Conservation (phyloP, 352 stramenopile species). For the Globisporangium cystogenes region DNA sequence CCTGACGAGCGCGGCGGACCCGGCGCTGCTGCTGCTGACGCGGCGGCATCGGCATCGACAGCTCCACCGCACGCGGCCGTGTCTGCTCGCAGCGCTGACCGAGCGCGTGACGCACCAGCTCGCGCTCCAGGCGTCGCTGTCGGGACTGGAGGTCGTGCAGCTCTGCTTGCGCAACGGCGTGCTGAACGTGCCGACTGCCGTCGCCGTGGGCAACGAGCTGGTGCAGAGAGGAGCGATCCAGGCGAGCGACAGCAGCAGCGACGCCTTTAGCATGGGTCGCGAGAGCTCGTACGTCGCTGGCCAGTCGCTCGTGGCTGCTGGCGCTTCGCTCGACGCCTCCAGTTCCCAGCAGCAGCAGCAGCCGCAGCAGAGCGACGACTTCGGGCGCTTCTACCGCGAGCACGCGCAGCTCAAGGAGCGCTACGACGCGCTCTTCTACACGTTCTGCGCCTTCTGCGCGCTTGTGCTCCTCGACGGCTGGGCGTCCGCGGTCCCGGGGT, state of each 20-base stretch:
- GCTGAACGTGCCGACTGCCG: conserved; percentile 33
- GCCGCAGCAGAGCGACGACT: conserved; percentile 16
- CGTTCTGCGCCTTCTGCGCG: conserved; percentile 30
- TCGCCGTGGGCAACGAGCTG: conserved; percentile 28
- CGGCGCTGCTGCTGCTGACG: background rate
- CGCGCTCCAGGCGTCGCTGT: conserved; percentile 15
- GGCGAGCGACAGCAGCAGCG: background rate
- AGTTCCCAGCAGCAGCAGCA: conserved; percentile 2
- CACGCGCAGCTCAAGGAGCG: conserved; percentile 20
- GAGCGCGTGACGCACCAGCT: conserved; percentile 4
- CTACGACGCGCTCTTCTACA: conserved; percentile 24
- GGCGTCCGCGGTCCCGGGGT: conserved; percentile 17
- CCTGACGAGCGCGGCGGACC: conserved; percentile 1
- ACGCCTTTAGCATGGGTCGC: conserved; percentile 5
- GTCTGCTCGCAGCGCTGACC: conserved; percentile 8
- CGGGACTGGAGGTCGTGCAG: conserved; percentile 33
- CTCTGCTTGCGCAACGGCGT: conserved; percentile 30
- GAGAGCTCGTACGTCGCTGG: conserved; percentile 4
- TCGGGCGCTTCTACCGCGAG: conserved; percentile 18
- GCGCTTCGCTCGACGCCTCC: background rate
- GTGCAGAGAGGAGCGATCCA: conserved; percentile 24
- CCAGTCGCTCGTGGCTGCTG: background rate
- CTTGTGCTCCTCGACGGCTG: conserved; percentile 30
- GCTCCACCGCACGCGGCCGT: conserved; percentile 8
- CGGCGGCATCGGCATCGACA: background rate